Percentiles rank a stretch among this genome's conserved stretches.
These are phyloP conservation scores for Boletus reticuloceps DNA, from an alignment of 768 basidiomycete genomes.

Conservation along the genomic window DNA sequence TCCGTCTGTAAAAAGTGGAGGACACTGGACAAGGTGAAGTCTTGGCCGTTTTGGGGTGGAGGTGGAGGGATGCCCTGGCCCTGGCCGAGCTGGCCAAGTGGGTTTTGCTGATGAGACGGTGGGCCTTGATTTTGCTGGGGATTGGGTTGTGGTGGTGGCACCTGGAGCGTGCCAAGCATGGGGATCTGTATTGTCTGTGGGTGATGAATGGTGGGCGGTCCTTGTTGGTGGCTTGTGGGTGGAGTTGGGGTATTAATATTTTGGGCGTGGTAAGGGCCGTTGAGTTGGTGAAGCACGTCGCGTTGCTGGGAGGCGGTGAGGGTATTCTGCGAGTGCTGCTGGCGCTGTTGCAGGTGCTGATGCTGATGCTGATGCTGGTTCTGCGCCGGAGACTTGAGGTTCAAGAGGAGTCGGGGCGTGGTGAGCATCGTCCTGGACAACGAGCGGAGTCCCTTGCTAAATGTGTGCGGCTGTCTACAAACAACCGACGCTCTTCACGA, in stretches of 20 bases:
- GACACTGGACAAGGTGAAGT: constrained; percentile 90
- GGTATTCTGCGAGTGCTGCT: constrained; percentile 29
- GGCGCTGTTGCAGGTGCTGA: constrained; percentile 19
- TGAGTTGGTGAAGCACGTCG: constrained; percentile 29
- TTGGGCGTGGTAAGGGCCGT: constrained; percentile 31
- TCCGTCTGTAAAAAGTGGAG: constrained; percentile 98
- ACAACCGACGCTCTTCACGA: constrained; percentile 27
- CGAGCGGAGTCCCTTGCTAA: constrained; percentile 17
- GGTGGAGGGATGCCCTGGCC: constrained; percentile 64
- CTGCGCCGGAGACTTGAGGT: constrained; percentile 31
- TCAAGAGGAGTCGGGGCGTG: constrained; percentile 32
- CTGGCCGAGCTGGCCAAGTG: constrained; percentile 53
- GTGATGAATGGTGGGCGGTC: constrained; percentile 34
- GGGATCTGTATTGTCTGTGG: constrained; percentile 50
- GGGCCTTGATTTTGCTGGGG: constrained; percentile 36
- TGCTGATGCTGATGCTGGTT: constrained; percentile 8
- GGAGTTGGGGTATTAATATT: constrained; percentile 7
- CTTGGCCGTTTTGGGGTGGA: constrained; percentile 83
- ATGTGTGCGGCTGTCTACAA: constrained; percentile 29
- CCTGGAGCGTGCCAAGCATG: constrained; percentile 74
- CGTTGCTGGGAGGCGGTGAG: constrained; percentile 25
- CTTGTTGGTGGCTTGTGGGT: constrained; percentile 19
- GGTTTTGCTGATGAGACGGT: constrained; percentile 55
- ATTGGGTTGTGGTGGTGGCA: constrained; percentile 51
- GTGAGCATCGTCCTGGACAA: constrained; percentile 30